Evolutionary conservation across 2,329 filamentous ascomycete genomes (phyloP).

Genomic region (Hymenoscyphus fructigenus): DNA sequence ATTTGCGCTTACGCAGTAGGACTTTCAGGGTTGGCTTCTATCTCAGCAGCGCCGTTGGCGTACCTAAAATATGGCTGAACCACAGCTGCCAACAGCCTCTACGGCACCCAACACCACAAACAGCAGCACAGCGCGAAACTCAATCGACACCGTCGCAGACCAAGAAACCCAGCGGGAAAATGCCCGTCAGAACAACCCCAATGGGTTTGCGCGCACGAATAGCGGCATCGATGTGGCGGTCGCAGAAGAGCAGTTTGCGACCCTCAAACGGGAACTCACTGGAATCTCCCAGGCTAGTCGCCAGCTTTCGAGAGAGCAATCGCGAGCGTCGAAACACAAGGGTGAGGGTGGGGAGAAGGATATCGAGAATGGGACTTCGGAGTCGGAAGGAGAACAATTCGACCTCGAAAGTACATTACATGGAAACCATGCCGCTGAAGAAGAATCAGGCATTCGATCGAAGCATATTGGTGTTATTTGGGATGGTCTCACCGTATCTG

Average conservation of each 20-base stretch:
- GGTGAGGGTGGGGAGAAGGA: constrained; percentile 41
- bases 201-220: constrained; percentile 43
- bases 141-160: constrained; percentile 33
- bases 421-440: constrained; percentile 68
- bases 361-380: constrained; percentile 56
- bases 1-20: not conserved
- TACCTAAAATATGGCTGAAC: not conserved
- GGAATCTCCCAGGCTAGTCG: constrained; percentile 55
- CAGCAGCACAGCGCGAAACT: constrained; percentile 20
- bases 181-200: constrained; percentile 43
- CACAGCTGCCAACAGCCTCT: constrained; percentile 11
- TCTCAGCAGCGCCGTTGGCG: not conserved
- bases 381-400: constrained; percentile 56
- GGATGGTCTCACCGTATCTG: constrained; percentile 74
- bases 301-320: constrained; percentile 49
- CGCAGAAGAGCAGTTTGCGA: constrained; percentile 69
- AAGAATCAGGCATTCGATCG: constrained; percentile 73
- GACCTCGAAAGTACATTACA: constrained; percentile 74
- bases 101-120: constrained; percentile 8
- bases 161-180: constrained; percentile 43
- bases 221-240: constrained; percentile 57
- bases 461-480: constrained; percentile 81
- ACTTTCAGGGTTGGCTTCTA: not conserved
- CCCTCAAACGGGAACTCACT: constrained; percentile 62
- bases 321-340: constrained; percentile 33